These are phyloP conservation scores for Fusarium tuaranense DNA, from an alignment of 2,329 filamentous ascomycete genomes.

Conservation along the genomic window DNA sequence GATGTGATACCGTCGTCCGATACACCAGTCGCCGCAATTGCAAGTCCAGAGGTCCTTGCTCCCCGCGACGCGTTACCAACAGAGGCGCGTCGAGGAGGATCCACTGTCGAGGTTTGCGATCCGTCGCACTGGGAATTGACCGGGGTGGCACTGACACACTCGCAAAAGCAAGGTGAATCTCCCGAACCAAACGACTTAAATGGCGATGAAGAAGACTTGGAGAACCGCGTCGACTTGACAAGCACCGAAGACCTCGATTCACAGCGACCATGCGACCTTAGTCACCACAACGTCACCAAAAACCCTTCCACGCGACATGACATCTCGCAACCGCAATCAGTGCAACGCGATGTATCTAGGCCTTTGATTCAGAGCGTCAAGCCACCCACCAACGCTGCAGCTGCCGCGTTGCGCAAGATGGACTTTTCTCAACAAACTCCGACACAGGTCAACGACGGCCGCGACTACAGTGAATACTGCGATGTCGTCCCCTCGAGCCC, in stretches of 20 bases:
- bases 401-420: slow-evolving; percentile 50
- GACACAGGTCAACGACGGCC: slow-evolving; percentile 67
- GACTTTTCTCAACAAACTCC: slow-evolving; percentile 64
- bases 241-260: slow-evolving; percentile 8
- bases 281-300: slow-evolving; percentile 7
- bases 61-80: slow-evolving; percentile 30
- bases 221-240: slow-evolving; percentile 28
- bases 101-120: slow-evolving; percentile 37
- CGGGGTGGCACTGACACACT: slow-evolving; percentile 43
- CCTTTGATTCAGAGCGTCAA: slow-evolving; percentile 31
- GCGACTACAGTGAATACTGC: slow-evolving; percentile 64
- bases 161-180: slow-evolving; percentile 43
- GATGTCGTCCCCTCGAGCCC: slow-evolving; percentile 46
- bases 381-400: slow-evolving; percentile 30
- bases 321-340: slow-evolving; percentile 24
- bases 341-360: slow-evolving; percentile 36
- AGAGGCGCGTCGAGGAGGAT: slow-evolving; percentile 26
- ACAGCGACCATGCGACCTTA: slow-evolving; percentile 4
- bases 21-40: slow-evolving; percentile 3
- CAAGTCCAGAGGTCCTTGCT: slow-evolving; percentile 7
- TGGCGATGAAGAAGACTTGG: slow-evolving; percentile 18
- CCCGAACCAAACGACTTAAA: slow-evolving; percentile 20
- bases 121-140: slow-evolving; percentile 41
- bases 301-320: slow-evolving; percentile 37
- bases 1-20: slow-evolving; percentile 19